Evolutionary conservation across 192 early-diverging fungal genomes (phyloP).

Genomic region (Anaeromyces robustus): DNA sequence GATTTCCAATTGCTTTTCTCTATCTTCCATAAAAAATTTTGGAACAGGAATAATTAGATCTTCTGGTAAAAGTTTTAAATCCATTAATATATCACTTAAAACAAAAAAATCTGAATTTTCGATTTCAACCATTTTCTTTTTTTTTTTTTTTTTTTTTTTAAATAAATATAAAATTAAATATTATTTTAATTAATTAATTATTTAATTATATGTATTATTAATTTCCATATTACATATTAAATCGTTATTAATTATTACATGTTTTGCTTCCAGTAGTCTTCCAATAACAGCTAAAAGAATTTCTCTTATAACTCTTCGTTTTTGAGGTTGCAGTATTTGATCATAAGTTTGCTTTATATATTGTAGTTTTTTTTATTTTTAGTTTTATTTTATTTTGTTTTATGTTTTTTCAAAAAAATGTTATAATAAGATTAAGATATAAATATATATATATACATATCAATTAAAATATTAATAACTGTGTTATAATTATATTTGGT

Average conservation of each 20-base stretch:
- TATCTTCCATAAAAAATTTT: conserved; percentile 30
- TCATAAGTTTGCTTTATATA: conserved; percentile 28
- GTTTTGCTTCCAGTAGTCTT: conserved; percentile 34
- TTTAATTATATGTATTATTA: too few relatives aligned
- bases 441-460: too few relatives aligned
- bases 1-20: conserved; percentile 11
- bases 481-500: too few relatives aligned
- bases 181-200: too few relatives aligned
- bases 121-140: conserved; percentile 38
- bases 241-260: conserved; percentile 18
- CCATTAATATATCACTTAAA: conserved; percentile 29
- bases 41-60: conserved; percentile 29
- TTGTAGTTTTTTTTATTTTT: too few relatives aligned
- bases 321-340: conserved; percentile 43
- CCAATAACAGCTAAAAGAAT: conserved; percentile 29
- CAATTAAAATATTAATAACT: too few relatives aligned
- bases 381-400: too few relatives aligned
- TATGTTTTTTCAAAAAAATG: too few relatives aligned
- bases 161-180: too few relatives aligned
- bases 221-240: too few relatives aligned
- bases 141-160: too few relatives aligned
- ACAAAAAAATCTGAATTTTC: conserved; percentile 30
- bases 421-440: too few relatives aligned
- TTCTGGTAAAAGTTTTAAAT: conserved; percentile 39
- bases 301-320: conserved; percentile 30